These are phyloP conservation scores for Caulochytrium protostelioides DNA, from an alignment of 371 early-diverging fungal genomes.

Conservation along the genomic window DNA sequence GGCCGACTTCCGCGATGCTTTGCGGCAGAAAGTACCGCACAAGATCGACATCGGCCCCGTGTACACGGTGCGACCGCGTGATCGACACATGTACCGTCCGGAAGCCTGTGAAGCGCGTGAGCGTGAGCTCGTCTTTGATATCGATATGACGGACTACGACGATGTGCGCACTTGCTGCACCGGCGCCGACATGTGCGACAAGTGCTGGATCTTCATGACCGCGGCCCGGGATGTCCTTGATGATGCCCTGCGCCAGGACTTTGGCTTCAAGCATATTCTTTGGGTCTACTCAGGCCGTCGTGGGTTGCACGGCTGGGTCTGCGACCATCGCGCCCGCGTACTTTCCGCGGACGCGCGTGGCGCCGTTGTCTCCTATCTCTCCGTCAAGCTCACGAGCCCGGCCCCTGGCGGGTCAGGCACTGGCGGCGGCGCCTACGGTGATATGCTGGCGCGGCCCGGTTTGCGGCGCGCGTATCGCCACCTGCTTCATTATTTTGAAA, in stretches of 20 bases:
- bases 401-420: too few relatives aligned
- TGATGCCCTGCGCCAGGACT: conserved; percentile 56
- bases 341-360: conserved; percentile 54
- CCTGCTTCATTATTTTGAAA: too few relatives aligned
- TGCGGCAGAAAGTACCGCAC: conserved; percentile 64
- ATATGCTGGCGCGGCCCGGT: too few relatives aligned
- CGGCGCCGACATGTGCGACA: conserved; percentile 65
- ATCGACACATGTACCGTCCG: conserved; percentile 47
- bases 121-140: conserved; percentile 98
- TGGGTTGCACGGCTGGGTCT: conserved; percentile 99
- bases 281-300: conserved; percentile 97
- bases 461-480: not conserved
- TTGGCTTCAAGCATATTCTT: conserved; percentile 81
- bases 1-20: conserved; percentile 53
- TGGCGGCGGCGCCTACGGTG: too few relatives aligned
- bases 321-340: conserved; percentile 64
- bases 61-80: conserved; percentile 54
- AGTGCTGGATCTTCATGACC: conserved; percentile 90
- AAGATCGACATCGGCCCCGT: conserved; percentile 98
- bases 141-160: conserved; percentile 99
- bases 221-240: conserved; percentile 74
- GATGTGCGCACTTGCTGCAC: conserved; percentile 87
- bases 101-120: conserved; percentile 50
- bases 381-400: too few relatives aligned
- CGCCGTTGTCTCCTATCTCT: conserved; percentile 69